Evolutionary conservation across 2,329 filamentous ascomycete species (phyloP), one percentile per base, ranked within the genome.

Genomic region (Nannizziopsis barbatae): DNA sequence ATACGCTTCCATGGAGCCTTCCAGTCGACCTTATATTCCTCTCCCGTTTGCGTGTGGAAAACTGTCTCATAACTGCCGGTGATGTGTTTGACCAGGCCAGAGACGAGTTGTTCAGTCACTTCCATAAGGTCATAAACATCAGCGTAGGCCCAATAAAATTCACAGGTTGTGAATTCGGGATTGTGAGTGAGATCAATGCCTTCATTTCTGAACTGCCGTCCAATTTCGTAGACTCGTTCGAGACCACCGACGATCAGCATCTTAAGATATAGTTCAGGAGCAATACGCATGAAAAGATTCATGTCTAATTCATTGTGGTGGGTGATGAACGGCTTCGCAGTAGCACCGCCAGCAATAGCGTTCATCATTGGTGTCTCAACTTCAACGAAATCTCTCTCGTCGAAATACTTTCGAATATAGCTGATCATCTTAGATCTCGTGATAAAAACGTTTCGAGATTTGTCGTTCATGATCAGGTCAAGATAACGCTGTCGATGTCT

Each of bases 311-410:
- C 92, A 68, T 98, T 98, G 74, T 96, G 92, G 68, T 94, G 84
- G 11, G 92, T 96, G 57, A 85, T 75, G 70, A 98, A 98, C 4
- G 92, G 92, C 72, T 85, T 88, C 51, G 92, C 92, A 1, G 92
- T 96, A 31, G 92, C 92, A 63, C 92, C 92, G 58, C 92, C 93
- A 27, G 92, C 88, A 63, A 95, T 94, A 60, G 85, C 79, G 65
- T 95, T 93, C 78, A 98, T 89, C 80, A 96, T 95, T 4, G 92
- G 90, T 0, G 92, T 98, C 71, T 96, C 87, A 20, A 96, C 89
- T 66, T 95, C 89, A 49, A 88, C 75, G 67, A 98, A 98, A 60
- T 90, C 86, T 47, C 83, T 77, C 57, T 83, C 78, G 60, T 95
- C 86, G 58, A 98, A 86, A 75, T 83, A 98, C 59, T 79, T 77